Evolutionary conservation across 192 early-diverging fungal species (phyloP), one percentile per base, ranked within the genome.

Genomic region (Umbelopsis ramanniana): DNA sequence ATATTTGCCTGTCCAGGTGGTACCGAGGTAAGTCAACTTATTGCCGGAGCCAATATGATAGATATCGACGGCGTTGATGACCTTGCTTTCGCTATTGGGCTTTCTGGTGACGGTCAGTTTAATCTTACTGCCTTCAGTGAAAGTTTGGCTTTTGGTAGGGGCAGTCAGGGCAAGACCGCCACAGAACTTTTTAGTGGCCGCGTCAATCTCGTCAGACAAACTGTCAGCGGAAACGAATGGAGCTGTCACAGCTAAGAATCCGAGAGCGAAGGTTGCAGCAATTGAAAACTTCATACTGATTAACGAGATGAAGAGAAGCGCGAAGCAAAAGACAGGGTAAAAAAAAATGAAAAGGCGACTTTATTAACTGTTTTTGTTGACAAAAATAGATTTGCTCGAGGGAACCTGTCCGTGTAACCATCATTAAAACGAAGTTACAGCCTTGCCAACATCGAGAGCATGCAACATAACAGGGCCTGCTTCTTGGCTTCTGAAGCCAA

Each of bases 391-490:
- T 63, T 63, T 37, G 8, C 26, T 63, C 57, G 33, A 37, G 57
- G 57, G 33, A 63, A 29, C 57, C 33, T 12, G 19, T 26, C 33
- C 15, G 57, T 63, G 57, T 63, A 63, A 63, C 57, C 17, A 12
- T 35, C 11, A 17, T 37, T 22, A 63, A 63, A 60, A 14, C 14
- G 57, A 43, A 43, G 33, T 63, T 26, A 63, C 15, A 63, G 15
- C 57, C 57, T 29, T 17, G 57, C 57, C 57, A 63, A 63, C n/a
- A 79, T 45, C 38, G 72, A 74, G 22, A 88, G 77, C 17, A 81
- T 84, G 68, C 85, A 88, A 50, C 85, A 74, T n/a, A 88, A 55
- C 46, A 82, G 71, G 17, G 85, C 85, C 33, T 86, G 85, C 69
- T 87, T 88, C 46, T 81, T 79, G 6, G 87, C 85, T 55, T 86